Evolutionary conservation across 2,329 filamentous ascomycete genomes (phyloP), one percentile per base, ranked within the genome.

Genomic region (Aspergillus brunneoviolaceus): DNA sequence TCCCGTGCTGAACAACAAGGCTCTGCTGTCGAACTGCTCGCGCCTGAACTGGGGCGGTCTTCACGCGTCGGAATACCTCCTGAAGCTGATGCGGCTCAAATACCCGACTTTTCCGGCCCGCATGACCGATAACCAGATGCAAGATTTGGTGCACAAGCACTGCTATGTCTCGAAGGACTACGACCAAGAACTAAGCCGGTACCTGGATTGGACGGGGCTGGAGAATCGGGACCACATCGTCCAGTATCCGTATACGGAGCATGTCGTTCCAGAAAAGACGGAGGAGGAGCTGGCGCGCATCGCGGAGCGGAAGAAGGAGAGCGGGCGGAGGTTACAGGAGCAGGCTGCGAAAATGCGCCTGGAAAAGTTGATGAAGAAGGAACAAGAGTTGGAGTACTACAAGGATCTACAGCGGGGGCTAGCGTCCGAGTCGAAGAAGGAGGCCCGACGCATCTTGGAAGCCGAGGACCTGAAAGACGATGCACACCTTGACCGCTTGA

Each of bases 311-410:
- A 92, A 96, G 72, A 96, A 96, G 74, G 95, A 99, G 77, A 95
- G 92, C 67, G 95, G 95, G 0, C 84, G 95, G 64, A 84, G 96
- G 50, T 74, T 99, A 27, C 95, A 99, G 75, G 92, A 97, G 70
- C 95, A 99, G 76, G 95, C 95, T 0, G 94, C 94, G 10, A 98
- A 96, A 77, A 96, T 97, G 92, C 89, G 95, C 7, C 80, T 99
- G 0, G 95, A 99, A 65, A 96, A 96, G 70, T 82, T 99, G 51
- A 91, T 98, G 74, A 90, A 91, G 71, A 99, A 99, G 76, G 95
- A 99, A 77, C 88, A 96, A 72, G 93, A 98, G 73, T 80, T 98
- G 1, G 93, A 96, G 67, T 97, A 96, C 76, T 97, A 93, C 81
- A 92, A 92, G 72, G 86, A 92, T 60, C 79, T 99, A 4, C 92